phyloP scores from a whole-genome alignment of 495 filamentous ascomycete species.

The Collariella sp. region DNA sequence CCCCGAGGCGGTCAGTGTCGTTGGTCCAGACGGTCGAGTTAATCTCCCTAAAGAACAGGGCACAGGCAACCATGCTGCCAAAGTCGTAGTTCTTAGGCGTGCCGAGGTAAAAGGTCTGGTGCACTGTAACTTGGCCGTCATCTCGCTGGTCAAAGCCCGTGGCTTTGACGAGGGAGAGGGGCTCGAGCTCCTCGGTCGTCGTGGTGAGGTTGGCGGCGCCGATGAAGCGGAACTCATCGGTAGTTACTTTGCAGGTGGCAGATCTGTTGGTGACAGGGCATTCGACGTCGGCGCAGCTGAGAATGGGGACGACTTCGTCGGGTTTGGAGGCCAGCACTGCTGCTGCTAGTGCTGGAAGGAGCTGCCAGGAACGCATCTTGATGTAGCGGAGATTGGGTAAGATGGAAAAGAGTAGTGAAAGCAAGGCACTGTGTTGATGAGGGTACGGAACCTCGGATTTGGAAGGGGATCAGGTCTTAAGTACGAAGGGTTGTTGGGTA shows the following conservation, averaged over 20 bases:
- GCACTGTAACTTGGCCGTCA: not conserved
- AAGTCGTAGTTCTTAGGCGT: not conserved
- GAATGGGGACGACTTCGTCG: not conserved
- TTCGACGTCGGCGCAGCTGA: conserved; percentile 8
- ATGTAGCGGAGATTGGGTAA: no score
- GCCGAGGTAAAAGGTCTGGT: conserved; percentile 7
- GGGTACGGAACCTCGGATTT: no score
- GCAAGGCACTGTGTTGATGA: no score
- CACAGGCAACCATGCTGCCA: not conserved
- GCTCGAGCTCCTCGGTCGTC: not conserved
- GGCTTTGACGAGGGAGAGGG: conserved; percentile 2
- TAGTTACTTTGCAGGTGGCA: not conserved
- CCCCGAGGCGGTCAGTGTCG: not conserved
- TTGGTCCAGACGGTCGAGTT: not conserved
- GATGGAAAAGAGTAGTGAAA: no score
- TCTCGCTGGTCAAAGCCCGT: not conserved
- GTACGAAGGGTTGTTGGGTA: no score
- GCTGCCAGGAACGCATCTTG: no score
- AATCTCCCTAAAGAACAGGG: conserved; percentile 2
- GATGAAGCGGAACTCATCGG: not conserved
- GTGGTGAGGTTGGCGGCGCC: not conserved
- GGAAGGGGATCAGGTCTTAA: no score
- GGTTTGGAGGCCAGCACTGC: not conserved
- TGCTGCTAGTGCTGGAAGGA: not conserved
- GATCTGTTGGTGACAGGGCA: not conserved